Base-by-base conservation (phyloP, 306 rosid species). In the Hippophae rhamnoides region DNA sequence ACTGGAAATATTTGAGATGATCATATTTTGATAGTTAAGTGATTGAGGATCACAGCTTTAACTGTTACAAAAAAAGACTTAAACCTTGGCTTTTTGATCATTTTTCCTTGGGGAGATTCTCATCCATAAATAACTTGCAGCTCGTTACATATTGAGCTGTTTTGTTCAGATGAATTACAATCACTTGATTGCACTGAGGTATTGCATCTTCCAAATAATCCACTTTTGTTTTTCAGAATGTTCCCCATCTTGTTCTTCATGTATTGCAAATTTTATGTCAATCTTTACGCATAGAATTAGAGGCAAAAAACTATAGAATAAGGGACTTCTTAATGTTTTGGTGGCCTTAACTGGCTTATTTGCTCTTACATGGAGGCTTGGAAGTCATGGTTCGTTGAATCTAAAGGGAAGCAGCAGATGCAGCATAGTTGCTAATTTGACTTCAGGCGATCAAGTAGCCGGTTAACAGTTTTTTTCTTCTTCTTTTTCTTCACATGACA, bases 341-440 rank as follows among this genome's bases (percentile, higher is more conserved):
- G 57, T 72, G 58, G 86, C 77, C 46, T 31, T 74, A 31, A 57
- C 54, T 31, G 75, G 71, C 61, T 69, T 76, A 45, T 83, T 76
- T 74, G 73, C 76, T 53, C 80, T 76, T 78, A 73, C 75, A 56
- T 54, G 80, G 82, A 79, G 63, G 80, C 82, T 9, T 71, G 80
- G 82, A 71, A 76, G 67, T 74, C 74, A 31, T 79, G 78, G 84
- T 42, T 7, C 43, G 65, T 56, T 12, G 67, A 61, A 45, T 75
- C 68, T 50, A 46, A 57, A 31, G 58, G 25, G 49, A 44, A 47
- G 72, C 79, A 51, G 42, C 58, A 50, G 25, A 26, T 42, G 47
- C 60, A 58, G 52, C 65, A 26, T 50, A 43, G 40, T 54, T 74
- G 66, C 68, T 54, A 71, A 62, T 51, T 7, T 9, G 18, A 8